Conservation (phyloP, 2,329 filamentous ascomycete genomes). For the Pseudogymnoascus sp. region DNA sequence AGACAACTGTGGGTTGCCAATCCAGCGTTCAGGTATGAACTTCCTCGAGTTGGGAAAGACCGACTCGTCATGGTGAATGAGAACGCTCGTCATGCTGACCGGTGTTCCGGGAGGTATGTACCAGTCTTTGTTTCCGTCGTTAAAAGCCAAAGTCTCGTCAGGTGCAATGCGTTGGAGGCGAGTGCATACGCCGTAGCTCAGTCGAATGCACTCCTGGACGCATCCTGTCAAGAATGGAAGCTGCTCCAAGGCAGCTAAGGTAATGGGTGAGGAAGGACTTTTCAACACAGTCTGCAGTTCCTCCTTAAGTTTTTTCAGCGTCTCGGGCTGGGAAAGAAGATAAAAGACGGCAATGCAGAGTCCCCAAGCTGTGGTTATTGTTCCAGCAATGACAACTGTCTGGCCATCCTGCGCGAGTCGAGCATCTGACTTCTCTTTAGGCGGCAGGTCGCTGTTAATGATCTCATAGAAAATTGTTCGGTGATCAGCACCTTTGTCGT, state of each 20-base stretch:
- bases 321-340: constrained; percentile 28
- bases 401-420: constrained; percentile 30
- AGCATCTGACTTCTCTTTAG: constrained; percentile 27
- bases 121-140: constrained; percentile 16
- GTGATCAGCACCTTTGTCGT: constrained; percentile 15
- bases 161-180: constrained; percentile 25
- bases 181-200: constrained; percentile 26
- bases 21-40: constrained; percentile 37
- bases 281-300: constrained; percentile 28
- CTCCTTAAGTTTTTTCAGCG: constrained; percentile 26
- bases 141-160: constrained; percentile 18
- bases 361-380: constrained; percentile 31
- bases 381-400: constrained; percentile 29
- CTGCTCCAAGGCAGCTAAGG: constrained; percentile 20
- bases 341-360: constrained; percentile 31
- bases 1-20: constrained; percentile 32
- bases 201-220: constrained; percentile 30
- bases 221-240: constrained; percentile 28
- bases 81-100: constrained; percentile 33
- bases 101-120: constrained; percentile 27
- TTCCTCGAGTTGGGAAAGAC: constrained; percentile 33
- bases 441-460: constrained; percentile 26
- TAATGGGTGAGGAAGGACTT: constrained; percentile 11
- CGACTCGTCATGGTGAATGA: constrained; percentile 34
- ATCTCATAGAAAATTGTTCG: constrained; percentile 25